Base-by-base conservation (phyloP, 2,329 filamentous ascomycete genomes). In the Hypomyces perniciosus region DNA sequence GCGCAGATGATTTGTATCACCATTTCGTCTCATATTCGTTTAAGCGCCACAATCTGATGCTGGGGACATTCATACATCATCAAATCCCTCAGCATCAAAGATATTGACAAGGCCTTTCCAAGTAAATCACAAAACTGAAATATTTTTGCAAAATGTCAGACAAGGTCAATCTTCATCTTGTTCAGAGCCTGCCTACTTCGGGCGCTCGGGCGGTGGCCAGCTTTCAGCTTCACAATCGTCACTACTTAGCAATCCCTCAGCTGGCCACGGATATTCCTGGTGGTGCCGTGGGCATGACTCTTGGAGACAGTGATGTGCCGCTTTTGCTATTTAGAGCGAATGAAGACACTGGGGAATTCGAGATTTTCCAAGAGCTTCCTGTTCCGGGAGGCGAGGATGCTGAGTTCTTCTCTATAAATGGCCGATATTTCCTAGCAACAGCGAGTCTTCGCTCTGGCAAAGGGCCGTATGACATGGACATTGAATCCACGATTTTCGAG, bases 301-400 rank as follows among this genome's bases (percentile, higher is more conserved):
- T 29, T 26, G 40, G 40, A 3, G 40, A 42, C 40, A 42, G 40
- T 26, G 27, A 42, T 42, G 40, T 42, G 27, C 13, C 40, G 9
- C 40, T 42, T 27, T 27, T 42, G 4, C 40, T 42, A 7, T 42
- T 20, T 26, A 42, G 12, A 42, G n/a, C 7, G 12, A 26, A 42
- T 12, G 40, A 12, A 8, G 6, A 27, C 9, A 20, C 10, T 5
- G 40, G 40, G 12, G 20, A 42, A 5, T 42, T 20, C 20, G 8
- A 28, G 2, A 26, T 42, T 27, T 42, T 42, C 46, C 46, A 48
- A 26, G 12, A 42, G 26, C 46, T 48, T 28, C 10, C 39, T n/a
- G 46, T 48, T 6, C 46, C 46, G 30, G 46, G 46, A 42, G 46
- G 46, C 30, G 46, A 48, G 9, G 46, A 48, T 48, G 46, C 46